Percentiles rank a stretch among this genome's conserved stretches.
Evolutionary conservation across 2,329 filamentous ascomycete species (phyloP).

Genomic region (Hypoxylon sp.): DNA sequence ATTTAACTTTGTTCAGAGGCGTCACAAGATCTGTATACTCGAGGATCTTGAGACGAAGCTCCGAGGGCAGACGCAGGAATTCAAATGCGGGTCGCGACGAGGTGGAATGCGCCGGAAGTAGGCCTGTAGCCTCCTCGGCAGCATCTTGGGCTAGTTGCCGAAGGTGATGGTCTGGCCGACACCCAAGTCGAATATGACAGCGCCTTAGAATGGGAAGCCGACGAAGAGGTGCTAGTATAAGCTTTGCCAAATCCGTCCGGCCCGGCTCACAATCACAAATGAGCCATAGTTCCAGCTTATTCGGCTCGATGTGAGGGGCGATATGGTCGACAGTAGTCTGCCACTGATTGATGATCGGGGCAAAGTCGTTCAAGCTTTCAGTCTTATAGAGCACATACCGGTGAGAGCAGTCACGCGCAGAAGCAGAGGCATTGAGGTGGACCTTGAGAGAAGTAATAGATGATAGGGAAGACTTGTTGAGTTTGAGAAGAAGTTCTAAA

Average conservation of each 20-base stretch:
- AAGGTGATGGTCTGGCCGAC: background rate
- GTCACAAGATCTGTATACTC: slow-evolving; percentile 23
- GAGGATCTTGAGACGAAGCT: slow-evolving; percentile 14
- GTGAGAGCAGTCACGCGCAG: background rate
- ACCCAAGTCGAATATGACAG: background rate
- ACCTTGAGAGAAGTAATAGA: background rate
- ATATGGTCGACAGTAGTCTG: background rate
- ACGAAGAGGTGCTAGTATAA: background rate
- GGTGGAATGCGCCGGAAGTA: background rate
- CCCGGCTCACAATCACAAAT: background rate
- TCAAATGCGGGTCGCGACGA: background rate
- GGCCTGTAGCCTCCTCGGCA: background rate
- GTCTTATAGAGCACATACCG: background rate
- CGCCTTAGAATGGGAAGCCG: background rate
- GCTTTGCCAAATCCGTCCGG: background rate
- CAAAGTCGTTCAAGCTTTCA: background rate
- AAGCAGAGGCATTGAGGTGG: slow-evolving; percentile 1
- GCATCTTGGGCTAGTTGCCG: background rate
- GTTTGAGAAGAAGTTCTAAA: slow-evolving; percentile 11
- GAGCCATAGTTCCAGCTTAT: background rate
- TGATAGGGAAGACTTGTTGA: background rate
- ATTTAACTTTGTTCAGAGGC: slow-evolving; percentile 8
- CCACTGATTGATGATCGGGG: background rate
- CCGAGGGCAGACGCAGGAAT: slow-evolving; percentile 7
- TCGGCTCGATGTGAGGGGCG: background rate